These are phyloP conservation scores for Aspergillus pseudoglaucus DNA, from an alignment of 2,329 filamentous ascomycete genomes.

Conservation along the genomic window DNA sequence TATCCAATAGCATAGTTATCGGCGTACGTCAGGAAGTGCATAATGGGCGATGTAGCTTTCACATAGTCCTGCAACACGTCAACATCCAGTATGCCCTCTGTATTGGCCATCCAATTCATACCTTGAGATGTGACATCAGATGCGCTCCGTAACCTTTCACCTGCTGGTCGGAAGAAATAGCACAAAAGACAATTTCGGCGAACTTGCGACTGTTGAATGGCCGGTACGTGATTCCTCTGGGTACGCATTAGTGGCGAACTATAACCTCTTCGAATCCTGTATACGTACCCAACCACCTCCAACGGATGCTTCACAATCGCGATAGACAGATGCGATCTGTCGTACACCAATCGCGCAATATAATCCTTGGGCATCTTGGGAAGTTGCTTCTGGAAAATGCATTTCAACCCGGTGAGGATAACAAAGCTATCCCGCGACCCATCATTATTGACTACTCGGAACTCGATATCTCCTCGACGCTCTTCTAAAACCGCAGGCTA, in stretches of 20 bases:
- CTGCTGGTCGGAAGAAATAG: conserved; percentile 94
- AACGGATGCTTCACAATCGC: conserved; percentile 95
- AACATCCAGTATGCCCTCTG: not conserved
- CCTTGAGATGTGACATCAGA: conserved; percentile 94
- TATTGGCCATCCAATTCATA: conserved; percentile 12
- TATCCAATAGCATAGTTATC: conserved; percentile 99
- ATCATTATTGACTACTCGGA: conserved; percentile 97
- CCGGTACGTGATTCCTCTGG: conserved; percentile 87
- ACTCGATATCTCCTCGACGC: conserved; percentile 88
- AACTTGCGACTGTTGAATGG: conserved; percentile 89
- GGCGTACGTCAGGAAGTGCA: conserved; percentile 98
- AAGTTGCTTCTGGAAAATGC: conserved; percentile 96
- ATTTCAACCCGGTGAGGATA: conserved; percentile 91
- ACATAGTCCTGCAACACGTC: conserved; percentile 63
- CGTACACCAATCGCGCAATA: conserved; percentile 94
- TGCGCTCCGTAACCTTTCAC: conserved; percentile 98
- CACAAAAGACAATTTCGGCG: conserved; percentile 97
- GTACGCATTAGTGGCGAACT: conserved; percentile 10
- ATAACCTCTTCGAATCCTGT: not conserved
- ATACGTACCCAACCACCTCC: conserved; percentile 66
- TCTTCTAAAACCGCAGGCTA: conserved; percentile 89
- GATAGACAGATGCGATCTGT: conserved; percentile 90
- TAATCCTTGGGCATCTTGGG: conserved; percentile 99
- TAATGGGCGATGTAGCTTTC: conserved; percentile 90
- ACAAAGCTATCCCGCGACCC: conserved; percentile 80